phyloP scores from a whole-genome alignment of 2,329 filamentous ascomycete genomes.

The Cephalotrichum gorgonifer region DNA sequence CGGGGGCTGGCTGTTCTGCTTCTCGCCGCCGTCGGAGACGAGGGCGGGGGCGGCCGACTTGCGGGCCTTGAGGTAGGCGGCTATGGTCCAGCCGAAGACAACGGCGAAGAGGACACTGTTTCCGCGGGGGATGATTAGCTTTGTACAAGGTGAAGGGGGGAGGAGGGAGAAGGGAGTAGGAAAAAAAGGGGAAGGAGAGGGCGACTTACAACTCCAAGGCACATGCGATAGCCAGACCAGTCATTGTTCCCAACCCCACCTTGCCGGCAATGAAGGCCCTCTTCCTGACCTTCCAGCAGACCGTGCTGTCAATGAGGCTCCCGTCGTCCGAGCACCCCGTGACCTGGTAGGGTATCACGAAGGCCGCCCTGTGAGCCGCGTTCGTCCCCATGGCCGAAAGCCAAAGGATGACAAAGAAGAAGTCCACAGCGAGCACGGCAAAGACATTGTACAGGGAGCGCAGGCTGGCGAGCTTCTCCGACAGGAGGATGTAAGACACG shows the following conservation, averaged over 20 bases:
- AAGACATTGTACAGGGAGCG: slow-evolving; percentile 29
- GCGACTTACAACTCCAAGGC: slow-evolving; percentile 29
- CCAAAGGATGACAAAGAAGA: slow-evolving; percentile 35
- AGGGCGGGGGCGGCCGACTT: slow-evolving; percentile 18
- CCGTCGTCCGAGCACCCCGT: slow-evolving; percentile 24
- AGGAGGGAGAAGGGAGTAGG: slow-evolving; percentile 5
- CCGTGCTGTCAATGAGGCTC: slow-evolving; percentile 25
- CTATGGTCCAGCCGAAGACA: slow-evolving; percentile 23
- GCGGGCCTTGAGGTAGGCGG: slow-evolving; percentile 23
- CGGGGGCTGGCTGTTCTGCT: slow-evolving; percentile 6
- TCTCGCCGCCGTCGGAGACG: slow-evolving; percentile 22
- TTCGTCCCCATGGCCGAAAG: slow-evolving; percentile 29
- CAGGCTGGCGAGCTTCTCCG: slow-evolving; percentile 26
- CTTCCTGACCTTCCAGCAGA: slow-evolving; percentile 21
- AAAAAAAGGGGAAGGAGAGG: not conserved
- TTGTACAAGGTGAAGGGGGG: not conserved
- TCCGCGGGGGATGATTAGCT: not conserved
- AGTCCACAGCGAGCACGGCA: slow-evolving; percentile 32
- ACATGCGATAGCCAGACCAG: slow-evolving; percentile 30
- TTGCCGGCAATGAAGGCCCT: slow-evolving; percentile 21
- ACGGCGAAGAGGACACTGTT: slow-evolving; percentile 28
- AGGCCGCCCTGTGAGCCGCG: slow-evolving; percentile 26
- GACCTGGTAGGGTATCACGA: slow-evolving; percentile 20
- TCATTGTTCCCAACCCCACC: slow-evolving; percentile 22
- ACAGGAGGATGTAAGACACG: slow-evolving; percentile 27